These are phyloP conservation scores for Coemansia sp. DNA, from an alignment of 192 early-diverging fungal genomes.

Conservation along the genomic window DNA sequence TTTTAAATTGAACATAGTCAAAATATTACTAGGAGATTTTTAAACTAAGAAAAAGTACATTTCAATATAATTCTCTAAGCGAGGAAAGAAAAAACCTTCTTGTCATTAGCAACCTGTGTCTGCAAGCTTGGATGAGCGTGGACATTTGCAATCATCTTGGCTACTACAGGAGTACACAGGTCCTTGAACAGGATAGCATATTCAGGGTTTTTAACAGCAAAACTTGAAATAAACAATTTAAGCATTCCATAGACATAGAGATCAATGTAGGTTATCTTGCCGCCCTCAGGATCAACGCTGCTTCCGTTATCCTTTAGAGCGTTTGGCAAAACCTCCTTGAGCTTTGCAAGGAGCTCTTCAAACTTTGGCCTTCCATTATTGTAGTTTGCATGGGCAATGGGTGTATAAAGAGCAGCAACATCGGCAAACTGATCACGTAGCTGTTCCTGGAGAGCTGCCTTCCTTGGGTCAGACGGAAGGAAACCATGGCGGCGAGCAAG, in stretches of 20 bases:
- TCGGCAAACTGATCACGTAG: constrained; percentile 30
- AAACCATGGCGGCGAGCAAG: constrained; percentile 51
- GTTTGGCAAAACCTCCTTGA: constrained; percentile 39
- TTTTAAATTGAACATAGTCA: too few relatives aligned
- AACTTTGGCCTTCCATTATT: constrained; percentile 6
- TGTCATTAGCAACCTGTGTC: neutral
- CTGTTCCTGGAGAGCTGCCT: constrained; percentile 39
- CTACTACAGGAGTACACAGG: neutral
- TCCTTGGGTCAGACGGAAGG: constrained; percentile 30
- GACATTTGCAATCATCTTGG: neutral
- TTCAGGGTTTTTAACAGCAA: neutral
- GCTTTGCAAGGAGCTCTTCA: constrained; percentile 19
- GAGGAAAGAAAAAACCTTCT: neutral
- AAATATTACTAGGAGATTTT: too few relatives aligned
- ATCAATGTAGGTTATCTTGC: constrained; percentile 49
- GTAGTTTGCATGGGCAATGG: neutral
- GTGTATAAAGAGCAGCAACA: neutral
- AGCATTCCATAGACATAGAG: constrained; percentile 23
- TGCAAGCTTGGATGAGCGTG: neutral
- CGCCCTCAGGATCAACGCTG: constrained; percentile 54
- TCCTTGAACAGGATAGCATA: too few relatives aligned
- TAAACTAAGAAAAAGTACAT: neutral
- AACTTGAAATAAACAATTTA: constrained; percentile 12
- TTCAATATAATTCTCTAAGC: neutral
- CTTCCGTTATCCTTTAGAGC: constrained; percentile 53